Percentiles rank a stretch among this genome's conserved stretches.
Evolutionary conservation across 2,329 filamentous ascomycete species (phyloP).

Genomic region (Trichophyton schoenleinii): DNA sequence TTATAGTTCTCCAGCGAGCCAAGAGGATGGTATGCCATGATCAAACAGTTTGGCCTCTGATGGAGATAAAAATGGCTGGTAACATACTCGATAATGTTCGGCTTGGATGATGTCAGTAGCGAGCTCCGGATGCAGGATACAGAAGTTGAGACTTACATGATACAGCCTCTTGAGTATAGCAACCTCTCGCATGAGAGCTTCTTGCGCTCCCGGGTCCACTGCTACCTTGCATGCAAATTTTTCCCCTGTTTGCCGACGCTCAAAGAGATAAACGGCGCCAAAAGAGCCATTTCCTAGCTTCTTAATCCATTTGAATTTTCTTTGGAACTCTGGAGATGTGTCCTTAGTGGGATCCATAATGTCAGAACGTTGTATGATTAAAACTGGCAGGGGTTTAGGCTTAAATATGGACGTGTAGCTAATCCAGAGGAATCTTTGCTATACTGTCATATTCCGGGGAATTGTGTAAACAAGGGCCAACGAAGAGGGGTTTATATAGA

Average conservation of each 20-base stretch:
- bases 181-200: neutral
- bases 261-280: neutral
- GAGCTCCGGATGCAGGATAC: neutral
- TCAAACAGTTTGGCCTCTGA: neutral
- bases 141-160: neutral
- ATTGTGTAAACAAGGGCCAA: no score
- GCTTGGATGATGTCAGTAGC: neutral
- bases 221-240: neutral
- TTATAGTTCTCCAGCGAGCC: neutral
- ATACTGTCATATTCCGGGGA: no score
- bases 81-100: neutral
- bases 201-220: neutral
- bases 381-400: no score
- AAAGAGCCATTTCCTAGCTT: neutral
- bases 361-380: no score
- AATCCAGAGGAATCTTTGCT: no score
- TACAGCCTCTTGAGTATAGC: neutral
- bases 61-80: neutral
- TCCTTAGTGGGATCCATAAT: no score
- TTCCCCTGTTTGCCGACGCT: neutral
- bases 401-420: no score
- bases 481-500: no score
- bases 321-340: neutral
- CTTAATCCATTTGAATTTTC: neutral
- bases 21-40: constrained; percentile 6